phyloP scores from a whole-genome alignment of 768 basidiomycete genomes.

The Myochromella boudieri region DNA sequence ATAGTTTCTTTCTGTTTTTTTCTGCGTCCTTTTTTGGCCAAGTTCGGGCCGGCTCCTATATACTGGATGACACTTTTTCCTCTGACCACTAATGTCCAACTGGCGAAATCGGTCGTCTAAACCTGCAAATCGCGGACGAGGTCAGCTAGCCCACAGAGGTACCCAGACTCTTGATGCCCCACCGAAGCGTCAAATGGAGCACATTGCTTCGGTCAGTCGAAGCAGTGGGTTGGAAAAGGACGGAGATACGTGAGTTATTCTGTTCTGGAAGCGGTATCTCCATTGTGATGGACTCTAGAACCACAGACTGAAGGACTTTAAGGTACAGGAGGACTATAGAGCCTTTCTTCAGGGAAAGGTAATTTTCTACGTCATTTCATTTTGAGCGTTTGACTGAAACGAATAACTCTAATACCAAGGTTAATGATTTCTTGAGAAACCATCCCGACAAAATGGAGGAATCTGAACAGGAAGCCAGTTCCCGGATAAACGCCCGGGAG shows the following conservation, averaged over 20 bases:
- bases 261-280: not conserved
- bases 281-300: conserved; percentile 33
- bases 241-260: conserved; percentile 65
- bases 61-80: no score
- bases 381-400: not conserved
- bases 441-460: conserved; percentile 31
- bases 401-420: conserved; percentile 28
- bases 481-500: conserved; percentile 55
- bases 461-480: conserved; percentile 32
- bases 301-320: conserved; percentile 56
- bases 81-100: conserved; percentile 12
- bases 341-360: conserved; percentile 68
- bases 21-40: no score
- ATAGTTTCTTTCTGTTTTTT: no score
- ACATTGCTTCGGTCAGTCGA: conserved; percentile 71
- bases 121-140: conserved; percentile 10
- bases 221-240: conserved; percentile 75
- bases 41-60: no score
- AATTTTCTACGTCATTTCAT: conserved; percentile 5
- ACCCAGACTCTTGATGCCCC: not conserved
- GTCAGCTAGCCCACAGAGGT: not conserved
- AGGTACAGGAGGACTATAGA: conserved; percentile 67
- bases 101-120: conserved; percentile 13
- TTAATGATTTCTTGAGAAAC: conserved; percentile 45
- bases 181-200: conserved; percentile 49